Percentiles rank a stretch among this genome's conserved stretches.
phyloP scores from a whole-genome alignment of 1,284 basidiomycete genomes.

The Heterobasidion occidentale region DNA sequence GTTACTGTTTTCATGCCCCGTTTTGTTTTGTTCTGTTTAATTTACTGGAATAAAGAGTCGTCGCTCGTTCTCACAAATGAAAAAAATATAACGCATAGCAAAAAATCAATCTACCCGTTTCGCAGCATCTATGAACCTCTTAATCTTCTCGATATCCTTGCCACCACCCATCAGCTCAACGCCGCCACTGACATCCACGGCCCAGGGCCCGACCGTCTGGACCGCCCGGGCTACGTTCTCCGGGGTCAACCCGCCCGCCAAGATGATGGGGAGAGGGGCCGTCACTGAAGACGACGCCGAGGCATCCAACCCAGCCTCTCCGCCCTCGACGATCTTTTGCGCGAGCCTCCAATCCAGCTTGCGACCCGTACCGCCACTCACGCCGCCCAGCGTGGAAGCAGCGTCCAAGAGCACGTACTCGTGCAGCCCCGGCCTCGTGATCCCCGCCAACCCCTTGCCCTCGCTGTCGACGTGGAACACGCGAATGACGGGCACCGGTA shows the following conservation, averaged over 20 bases:
- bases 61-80: not conserved
- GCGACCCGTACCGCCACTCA: conserved; percentile 76
- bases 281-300: not conserved
- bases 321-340: conserved; percentile 51
- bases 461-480: conserved; percentile 68
- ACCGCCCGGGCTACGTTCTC: conserved; percentile 72
- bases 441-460: conserved; percentile 35
- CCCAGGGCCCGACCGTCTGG: conserved; percentile 69
- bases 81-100: not conserved
- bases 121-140: conserved; percentile 58
- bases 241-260: conserved; percentile 81
- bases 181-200: conserved; percentile 88
- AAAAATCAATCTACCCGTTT: conserved; percentile 26
- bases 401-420: conserved; percentile 78
- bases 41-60: no score
- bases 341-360: conserved; percentile 78
- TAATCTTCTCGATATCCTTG: conserved; percentile 73
- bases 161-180: conserved; percentile 67
- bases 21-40: no score
- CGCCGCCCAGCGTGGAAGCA: conserved; percentile 40
- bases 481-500: conserved; percentile 69
- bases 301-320: conserved; percentile 39
- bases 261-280: conserved; percentile 66
- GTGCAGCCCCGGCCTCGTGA: conserved; percentile 71
- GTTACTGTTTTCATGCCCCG: no score